phyloP scores from a whole-genome alignment of 768 basidiomycete species.

The Astraeus odoratus region DNA sequence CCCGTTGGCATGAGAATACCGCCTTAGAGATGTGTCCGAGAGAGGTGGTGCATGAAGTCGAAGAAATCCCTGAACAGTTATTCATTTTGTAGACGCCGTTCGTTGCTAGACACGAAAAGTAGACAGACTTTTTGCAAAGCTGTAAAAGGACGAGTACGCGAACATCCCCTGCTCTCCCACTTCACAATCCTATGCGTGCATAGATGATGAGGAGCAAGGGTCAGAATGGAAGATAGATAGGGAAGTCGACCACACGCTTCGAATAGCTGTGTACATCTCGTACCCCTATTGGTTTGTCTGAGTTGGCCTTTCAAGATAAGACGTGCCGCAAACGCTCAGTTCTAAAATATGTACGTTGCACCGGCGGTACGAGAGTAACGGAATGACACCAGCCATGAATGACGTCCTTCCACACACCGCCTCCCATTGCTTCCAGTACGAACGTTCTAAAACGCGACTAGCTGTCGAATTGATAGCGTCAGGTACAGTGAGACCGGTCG shows the following conservation, averaged over 20 bases:
- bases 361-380: conserved; percentile 48
- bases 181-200: conserved; percentile 70
- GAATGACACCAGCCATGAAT: conserved; percentile 83
- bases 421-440: conserved; percentile 98
- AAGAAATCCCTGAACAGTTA: conserved; percentile 92
- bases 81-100: conserved; percentile 89
- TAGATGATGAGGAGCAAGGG: conserved; percentile 2
- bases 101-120: too few species aligned
- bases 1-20: conserved; percentile 96
- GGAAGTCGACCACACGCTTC: conserved; percentile 48
- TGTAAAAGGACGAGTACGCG: too few species aligned
- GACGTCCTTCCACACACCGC: conserved; percentile 99
- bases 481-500: too few species aligned
- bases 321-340: too few species aligned
- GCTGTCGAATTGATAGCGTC: conserved; percentile 98
- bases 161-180: conserved; percentile 97
- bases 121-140: too few species aligned
- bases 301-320: conserved; percentile 89
- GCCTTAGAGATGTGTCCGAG: conserved; percentile 97
- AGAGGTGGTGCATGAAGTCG: conserved; percentile 90
- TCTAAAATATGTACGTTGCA: conserved; percentile 97
- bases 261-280: conserved; percentile 84
- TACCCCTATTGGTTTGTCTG: conserved; percentile 77
- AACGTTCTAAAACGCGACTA: conserved; percentile 93
- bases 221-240: neutral